Conservation (phyloP, 345 rosid species). For the Rhodamnia argentea region DNA sequence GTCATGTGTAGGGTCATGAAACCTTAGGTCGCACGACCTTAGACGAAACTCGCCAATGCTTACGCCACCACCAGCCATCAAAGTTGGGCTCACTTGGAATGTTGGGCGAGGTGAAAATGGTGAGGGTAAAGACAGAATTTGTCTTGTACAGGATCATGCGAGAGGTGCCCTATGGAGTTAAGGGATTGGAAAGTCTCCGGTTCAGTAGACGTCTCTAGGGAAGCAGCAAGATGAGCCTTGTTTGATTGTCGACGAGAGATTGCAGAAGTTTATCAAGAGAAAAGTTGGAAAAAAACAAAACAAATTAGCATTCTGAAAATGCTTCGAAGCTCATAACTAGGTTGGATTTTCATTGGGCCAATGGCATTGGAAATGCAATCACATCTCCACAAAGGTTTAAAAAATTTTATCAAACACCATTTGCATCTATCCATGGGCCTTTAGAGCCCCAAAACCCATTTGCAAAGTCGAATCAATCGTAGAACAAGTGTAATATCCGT, state of each 20-base stretch:
- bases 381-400: background rate
- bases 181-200: too few relatives aligned
- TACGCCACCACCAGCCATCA: too few relatives aligned
- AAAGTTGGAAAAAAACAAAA: background rate
- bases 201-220: too few relatives aligned
- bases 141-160: too few relatives aligned
- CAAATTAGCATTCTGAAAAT: background rate
- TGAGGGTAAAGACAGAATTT: background rate
- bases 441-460: background rate
- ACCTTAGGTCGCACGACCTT: background rate
- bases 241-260: too few relatives aligned
- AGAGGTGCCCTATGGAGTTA: too few relatives aligned
- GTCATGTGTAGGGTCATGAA: background rate
- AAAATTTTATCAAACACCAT: background rate
- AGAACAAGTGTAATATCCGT: background rate
- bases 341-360: background rate
- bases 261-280: background rate
- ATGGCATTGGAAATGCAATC: background rate
- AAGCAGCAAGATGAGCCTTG: too few relatives aligned
- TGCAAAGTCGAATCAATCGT: background rate
- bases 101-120: background rate
- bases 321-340: background rate
- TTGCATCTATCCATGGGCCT: background rate
- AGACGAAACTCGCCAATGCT: too few relatives aligned
- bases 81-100: fast-evolving